Base-by-base conservation (phyloP, 2,329 filamentous ascomycete genomes). In the Xylariaceae sp. region DNA sequence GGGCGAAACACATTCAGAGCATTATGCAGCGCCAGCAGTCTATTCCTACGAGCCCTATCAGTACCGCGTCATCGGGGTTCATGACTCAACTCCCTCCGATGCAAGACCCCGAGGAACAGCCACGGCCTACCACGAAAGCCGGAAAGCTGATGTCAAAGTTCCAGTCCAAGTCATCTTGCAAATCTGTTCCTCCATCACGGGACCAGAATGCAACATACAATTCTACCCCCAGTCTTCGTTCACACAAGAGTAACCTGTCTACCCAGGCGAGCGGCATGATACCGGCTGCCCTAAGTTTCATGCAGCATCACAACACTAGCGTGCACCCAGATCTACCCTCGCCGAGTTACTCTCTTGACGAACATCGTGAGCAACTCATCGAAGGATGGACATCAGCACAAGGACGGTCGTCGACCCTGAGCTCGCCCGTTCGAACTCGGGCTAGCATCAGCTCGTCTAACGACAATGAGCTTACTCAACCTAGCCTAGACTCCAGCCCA, bases 311-410 rank as follows among this genome's bases (percentile, higher is more conserved):
- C 60, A 85, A 83, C 60, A 77, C 80, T 1, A 78, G 76, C 0
- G 73, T 80, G 10, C 73, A 82, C 2, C 75, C 78, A 3, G 83
- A 86, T 60, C 73, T 85, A 11, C 82, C 83, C 7, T 83, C 84
- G 0, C 81, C 84, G 2, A 77, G 81, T 10, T 79, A 76, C 2
- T 82, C 80, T 0, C 68, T 79, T 10, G 76, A 78, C 7, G 82
- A 82, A 56, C 81, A 82, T 57, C 76, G 76, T 55, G 77, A 79
- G 10, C 83, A 85, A 54, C 78, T 83, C 39, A 82, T 83, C 57
- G 84, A 85, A 61, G 82, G 83, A 1, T 86, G 83, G 82, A 84
- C 81, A 7, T 77, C 79, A 0, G 79, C 83, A 0, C 82, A 86
- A 64, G 83, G 83, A 11, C 77, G 83, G 30, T 81, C 82, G 1